Percentiles rank a stretch among this genome's conserved stretches.
phyloP scores from a whole-genome alignment of 2,329 filamentous ascomycete species.

The Leptodontidium sp. region DNA sequence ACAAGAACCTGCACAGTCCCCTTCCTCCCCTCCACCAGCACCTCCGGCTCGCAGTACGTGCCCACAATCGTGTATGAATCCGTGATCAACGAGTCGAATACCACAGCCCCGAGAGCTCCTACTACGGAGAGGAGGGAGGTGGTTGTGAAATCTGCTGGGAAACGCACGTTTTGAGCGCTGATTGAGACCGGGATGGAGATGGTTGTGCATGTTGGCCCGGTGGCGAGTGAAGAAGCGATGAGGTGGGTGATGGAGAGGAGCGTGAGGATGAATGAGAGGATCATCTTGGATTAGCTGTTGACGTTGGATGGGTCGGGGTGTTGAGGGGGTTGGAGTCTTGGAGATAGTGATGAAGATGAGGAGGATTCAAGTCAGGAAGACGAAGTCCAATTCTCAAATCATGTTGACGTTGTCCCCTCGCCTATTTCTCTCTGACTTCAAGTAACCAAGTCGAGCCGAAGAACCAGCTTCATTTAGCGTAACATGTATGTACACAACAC shows the following conservation, averaged over 20 bases:
- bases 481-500: neutral
- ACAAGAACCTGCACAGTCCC: conserved; percentile 40
- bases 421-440: neutral
- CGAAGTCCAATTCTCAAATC: no score
- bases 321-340: neutral
- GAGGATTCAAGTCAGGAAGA: no score
- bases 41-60: conserved; percentile 36
- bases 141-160: conserved; percentile 10
- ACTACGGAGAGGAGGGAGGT: conserved; percentile 7
- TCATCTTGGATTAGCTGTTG: neutral
- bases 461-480: neutral
- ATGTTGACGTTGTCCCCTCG: conserved; percentile 4
- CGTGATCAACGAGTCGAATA: conserved; percentile 5
- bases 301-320: neutral
- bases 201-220: neutral
- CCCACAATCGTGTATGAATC: conserved; percentile 35
- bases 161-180: neutral
- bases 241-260: neutral
- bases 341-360: neutral
- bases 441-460: neutral
- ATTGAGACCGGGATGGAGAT: conserved; percentile 5
- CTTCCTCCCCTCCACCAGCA: neutral
- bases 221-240: neutral
- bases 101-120: neutral
- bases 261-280: neutral